Percentiles rank a stretch among this genome's conserved stretches.
These are phyloP conservation scores for Skeletonema costatum DNA, from an alignment of 108 stramenopile genomes.

Conservation along the genomic window DNA sequence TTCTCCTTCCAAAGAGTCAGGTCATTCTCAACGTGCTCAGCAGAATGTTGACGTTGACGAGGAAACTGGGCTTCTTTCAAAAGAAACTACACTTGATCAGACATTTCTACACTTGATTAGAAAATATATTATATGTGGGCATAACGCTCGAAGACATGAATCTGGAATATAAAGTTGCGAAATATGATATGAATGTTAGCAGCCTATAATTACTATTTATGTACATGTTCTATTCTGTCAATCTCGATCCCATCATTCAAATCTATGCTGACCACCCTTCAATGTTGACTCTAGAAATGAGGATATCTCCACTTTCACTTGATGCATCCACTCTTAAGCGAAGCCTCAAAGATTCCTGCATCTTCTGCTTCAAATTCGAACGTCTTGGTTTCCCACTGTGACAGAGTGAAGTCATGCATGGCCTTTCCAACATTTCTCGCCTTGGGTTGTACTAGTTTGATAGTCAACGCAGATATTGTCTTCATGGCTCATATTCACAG, in stretches of 20 bases:
- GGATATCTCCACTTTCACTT: not conserved
- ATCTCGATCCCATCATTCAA: not conserved
- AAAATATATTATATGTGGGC: too few species aligned
- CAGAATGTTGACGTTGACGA: too few species aligned
- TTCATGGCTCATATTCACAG: not conserved
- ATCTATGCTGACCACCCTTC: not conserved
- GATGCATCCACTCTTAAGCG: not conserved
- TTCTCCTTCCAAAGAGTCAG: too few species aligned
- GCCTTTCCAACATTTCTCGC: constrained; percentile 5
- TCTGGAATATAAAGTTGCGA: too few species aligned
- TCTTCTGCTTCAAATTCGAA: not conserved
- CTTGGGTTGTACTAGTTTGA: not conserved
- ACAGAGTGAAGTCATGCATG: not conserved
- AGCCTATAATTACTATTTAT: not conserved
- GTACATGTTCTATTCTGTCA: not conserved
- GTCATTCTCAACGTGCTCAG: too few species aligned
- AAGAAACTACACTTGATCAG: too few species aligned
- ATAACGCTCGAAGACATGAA: too few species aligned
- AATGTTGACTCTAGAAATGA: not conserved
- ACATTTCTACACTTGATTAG: too few species aligned
- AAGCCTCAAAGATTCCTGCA: not conserved
- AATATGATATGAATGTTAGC: too few species aligned
- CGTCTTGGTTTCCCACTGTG: not conserved
- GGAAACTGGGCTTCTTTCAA: too few species aligned
- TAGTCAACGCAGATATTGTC: constrained; percentile 2